Evolutionary conservation across 305 asterid genomes (phyloP), one percentile per base, ranked within the genome.

Genomic region (Solanum hybrid): DNA sequence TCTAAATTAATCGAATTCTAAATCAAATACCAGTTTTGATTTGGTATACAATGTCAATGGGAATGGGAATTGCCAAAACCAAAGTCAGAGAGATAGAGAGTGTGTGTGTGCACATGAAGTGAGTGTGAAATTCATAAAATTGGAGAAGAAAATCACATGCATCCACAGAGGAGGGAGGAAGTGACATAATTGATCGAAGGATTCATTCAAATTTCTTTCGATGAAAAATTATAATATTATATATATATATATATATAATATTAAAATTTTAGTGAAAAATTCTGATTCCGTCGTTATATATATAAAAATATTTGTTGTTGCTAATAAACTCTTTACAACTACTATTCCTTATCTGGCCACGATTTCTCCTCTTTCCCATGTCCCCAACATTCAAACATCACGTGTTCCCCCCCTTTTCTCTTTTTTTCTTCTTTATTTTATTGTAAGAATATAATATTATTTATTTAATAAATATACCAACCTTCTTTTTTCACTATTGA

Each of bases 371-470:
- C 94, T 91, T 92, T 91, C 89, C 90, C 3, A 91, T 93, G 94
- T 90, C 42, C 87, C 93, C 91, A 91, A 92, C 92, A 90, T 91
- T 91, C 95, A 91, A 93, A 93, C 95, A 92, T 89, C 92, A 86
- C 92, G 89, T 92, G 90, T 87, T 73, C 34, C 46, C n/a, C 82
- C 42, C 24, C 11, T 9, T 16, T 12, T 57, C 8, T 73, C 24
- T 20, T 16, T 26, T 61, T 26, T 10, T 42, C 20, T 16, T 73
- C 14, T 35, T 26, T 37, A 28, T 57, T n/a, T 64, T 28, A 64
- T 69, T 69, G 6, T 69, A 18, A 76, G 8, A 18, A 33, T 31
- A 18, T 76, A 40, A 8, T 40, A 77, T 6, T 16, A 18, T 76
- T 33, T 22, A 31, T 22, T 81, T 40, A 12, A 46, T 46, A 84